Base-by-base conservation (phyloP, 2,329 filamentous ascomycete species). In the Scedosporium apiospermum region DNA sequence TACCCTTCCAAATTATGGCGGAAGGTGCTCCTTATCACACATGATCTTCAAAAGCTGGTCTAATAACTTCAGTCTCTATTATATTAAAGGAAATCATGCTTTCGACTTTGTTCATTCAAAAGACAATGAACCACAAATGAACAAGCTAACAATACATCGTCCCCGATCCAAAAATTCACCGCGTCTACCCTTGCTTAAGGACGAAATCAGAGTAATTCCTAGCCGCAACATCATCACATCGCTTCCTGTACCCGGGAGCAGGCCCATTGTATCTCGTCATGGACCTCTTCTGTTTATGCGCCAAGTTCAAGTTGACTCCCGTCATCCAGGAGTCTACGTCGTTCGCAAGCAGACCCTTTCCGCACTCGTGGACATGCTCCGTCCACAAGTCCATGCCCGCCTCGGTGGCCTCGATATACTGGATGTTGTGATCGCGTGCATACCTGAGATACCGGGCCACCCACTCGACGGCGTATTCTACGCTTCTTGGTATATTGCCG, bases 381-480 rank as follows among this genome's bases (percentile, higher is more conserved):
- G 77, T 79, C 79, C 80, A 82, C 12, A 66, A 64, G 3, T 72
- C 66, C 60, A 76, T 71, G 0, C 70, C 75, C 46, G 77, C 71
- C 6, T 72, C 66, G 0, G 74, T 79, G 2, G 79, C 78, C 65
- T 85, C 80, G 38, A 76, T 77, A 70, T 86, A 88, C 61, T 81
- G 79, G 12, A 83, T 72, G 65, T 87, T 88, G 67, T 89, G 86
- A 51, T 89, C 86, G 0, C 87, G 76, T 0, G 88, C 88, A 38
- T 76, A 75, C 57, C 78, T 77, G 0, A 91, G 88, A 2, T 86
- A 85, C 70, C 91, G 78, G 23, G 38, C 53, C 6, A 63, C 58
- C 57, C 62, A 60, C 21, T 51, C 68, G 0, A 78, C 77, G 1
- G 76, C 75, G 60, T 77, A 75, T 62, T 79, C 76, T 26, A 78